These are phyloP conservation scores for Gonapodya sp. DNA, from an alignment of 192 early-diverging fungal genomes.

Conservation along the genomic window DNA sequence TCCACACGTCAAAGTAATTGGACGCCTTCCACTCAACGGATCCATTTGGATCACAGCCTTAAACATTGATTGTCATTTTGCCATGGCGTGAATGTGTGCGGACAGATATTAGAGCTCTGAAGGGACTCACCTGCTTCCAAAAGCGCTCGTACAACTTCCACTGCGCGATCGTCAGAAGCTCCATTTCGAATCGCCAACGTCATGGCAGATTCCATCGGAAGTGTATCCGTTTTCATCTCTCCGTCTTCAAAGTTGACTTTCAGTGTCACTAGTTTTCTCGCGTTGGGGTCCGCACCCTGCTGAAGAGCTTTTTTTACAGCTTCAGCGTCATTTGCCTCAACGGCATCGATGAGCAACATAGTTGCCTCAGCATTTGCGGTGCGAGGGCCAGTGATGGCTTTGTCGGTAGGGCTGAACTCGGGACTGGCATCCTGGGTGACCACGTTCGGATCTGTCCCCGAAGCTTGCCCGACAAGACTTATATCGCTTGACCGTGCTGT, in stretches of 20 bases:
- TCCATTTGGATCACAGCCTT: not conserved
- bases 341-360: not conserved
- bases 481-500: no score
- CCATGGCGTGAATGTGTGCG: not conserved
- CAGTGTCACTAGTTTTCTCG: not conserved
- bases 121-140: not conserved
- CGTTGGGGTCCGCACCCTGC: not conserved
- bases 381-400: not conserved
- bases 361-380: not conserved
- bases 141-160: not conserved
- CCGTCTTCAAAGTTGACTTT: not conserved
- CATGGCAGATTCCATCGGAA: not conserved
- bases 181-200: not conserved
- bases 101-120: no score
- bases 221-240: not conserved
- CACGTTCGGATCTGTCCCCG: no score
- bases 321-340: not conserved
- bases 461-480: no score
- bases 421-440: no score
- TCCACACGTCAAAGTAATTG: not conserved
- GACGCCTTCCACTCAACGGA: not conserved
- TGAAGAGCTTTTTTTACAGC: not conserved
- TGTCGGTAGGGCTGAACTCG: no score
- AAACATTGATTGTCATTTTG: not conserved
- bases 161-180: not conserved